Base-by-base conservation (phyloP, 2,329 filamentous ascomycete genomes). In the Iodosphaeria phyllophila region DNA sequence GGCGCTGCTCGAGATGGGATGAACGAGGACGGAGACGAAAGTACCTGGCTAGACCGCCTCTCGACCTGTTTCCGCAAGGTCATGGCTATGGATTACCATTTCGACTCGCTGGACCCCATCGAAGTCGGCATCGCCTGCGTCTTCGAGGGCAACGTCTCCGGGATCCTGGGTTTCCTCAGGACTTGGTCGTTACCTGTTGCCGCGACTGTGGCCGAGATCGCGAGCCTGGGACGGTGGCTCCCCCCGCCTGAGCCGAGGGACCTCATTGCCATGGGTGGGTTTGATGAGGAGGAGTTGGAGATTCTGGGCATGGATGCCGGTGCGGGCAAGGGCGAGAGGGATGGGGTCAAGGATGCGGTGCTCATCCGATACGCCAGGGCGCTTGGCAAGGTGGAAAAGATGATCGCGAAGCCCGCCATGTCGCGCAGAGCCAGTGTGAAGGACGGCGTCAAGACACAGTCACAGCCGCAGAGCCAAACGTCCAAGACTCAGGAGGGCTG, bases 261-360 rank as follows among this genome's bases (percentile, higher is more conserved):
- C 33, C 48, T 70, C 23, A 54, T 65, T 18, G 53, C 52, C 5
- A 61, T 77, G 36, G 63, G 69, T 18, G 73, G 70, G 13, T 66
- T 92, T 28, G 82, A 84, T 39, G 68, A 78, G 49, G 75, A 83
- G 32, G 84, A 93, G 41, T 54, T 93, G 22, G 78, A 89, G 52
- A 66, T 93, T 7, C 56, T 95, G 8, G 83, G 68, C 10, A 52
- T 80, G 58, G 66, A 56, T 13, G 55, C 58, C 23, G 58, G 34
- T 28, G 35, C 54, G 5, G 66, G 64, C 2, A 58, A 67, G 7
- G 60, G 70, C 27, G 64, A 72, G 34, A 43, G 61, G 23, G 61
- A 69, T 31, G 59, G 80, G 6, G 70, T 73, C 32, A 83, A 86
- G 43, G 83, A 93, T 44, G 72, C 76, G 17, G 69, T 86, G 4